phyloP scores from a whole-genome alignment of 805 yeast species.

The Lachancea thermotolerans region DNA sequence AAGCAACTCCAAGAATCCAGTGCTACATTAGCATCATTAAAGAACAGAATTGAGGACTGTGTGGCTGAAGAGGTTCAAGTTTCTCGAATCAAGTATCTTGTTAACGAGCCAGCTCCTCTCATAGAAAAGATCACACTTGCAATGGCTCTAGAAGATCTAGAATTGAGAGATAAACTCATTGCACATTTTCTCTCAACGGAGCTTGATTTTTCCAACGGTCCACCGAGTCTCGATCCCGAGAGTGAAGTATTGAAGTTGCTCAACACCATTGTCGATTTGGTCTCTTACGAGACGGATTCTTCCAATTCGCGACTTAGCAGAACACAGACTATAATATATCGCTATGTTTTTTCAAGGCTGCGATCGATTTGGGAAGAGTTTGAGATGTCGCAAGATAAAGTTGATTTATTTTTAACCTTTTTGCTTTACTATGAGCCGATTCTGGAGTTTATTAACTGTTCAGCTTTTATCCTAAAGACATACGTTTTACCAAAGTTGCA shows the following conservation, averaged over 20 bases:
- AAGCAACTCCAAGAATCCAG: too few species aligned
- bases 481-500: slow-evolving; percentile 36
- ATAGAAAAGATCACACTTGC: slow-evolving; percentile 7
- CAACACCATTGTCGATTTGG: slow-evolving; percentile 9
- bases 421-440: slow-evolving; percentile 18
- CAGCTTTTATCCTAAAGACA: slow-evolving; percentile 24
- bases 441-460: slow-evolving; percentile 16
- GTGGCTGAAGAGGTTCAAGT: not conserved
- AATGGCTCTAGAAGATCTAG: slow-evolving; percentile 14
- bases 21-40: too few species aligned
- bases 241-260: slow-evolving; percentile 5
- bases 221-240: slow-evolving; percentile 10
- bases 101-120: not conserved
- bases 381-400: slow-evolving; percentile 6
- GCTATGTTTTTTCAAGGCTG: slow-evolving; percentile 9
- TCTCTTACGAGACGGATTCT: slow-evolving; percentile 19
- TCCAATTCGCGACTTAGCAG: slow-evolving; percentile 13
- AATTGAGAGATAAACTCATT: slow-evolving; percentile 15
- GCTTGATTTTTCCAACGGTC: slow-evolving; percentile 1
- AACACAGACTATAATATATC: slow-evolving; percentile 21
- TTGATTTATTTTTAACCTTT: slow-evolving; percentile 8
- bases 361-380: slow-evolving; percentile 11
- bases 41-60: not conserved
- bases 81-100: not conserved
- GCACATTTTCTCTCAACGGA: slow-evolving; percentile 9